Base-by-base conservation (phyloP, 352 stramenopile genomes). In the Thalassiosira hispida region DNA sequence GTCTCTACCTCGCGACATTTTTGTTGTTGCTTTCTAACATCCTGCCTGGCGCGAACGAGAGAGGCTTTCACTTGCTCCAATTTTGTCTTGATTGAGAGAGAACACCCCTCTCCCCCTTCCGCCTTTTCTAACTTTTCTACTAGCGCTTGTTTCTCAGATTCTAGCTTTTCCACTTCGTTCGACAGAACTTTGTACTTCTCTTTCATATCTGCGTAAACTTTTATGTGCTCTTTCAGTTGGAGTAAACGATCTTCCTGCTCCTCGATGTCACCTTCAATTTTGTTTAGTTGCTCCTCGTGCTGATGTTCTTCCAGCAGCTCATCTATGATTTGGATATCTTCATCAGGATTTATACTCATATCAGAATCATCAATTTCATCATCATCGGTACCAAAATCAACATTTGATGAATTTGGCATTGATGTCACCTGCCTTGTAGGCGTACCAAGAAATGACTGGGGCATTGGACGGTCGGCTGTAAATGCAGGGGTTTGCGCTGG, bases 321-420 rank as follows among this genome's bases (percentile, higher is more conserved):
- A 47, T 94, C 84, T 23, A 94, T 77, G 35, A 94, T 90, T 51
- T 86, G 77, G 31, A 94, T 90, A 38, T 94, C 90, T 69, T 92
- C 86, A 53, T 93, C 90, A 18, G 88, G 87, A 68, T 92, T 90
- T 11, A 90, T 76, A 61, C 92, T 85, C 42, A 86, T 18, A 16
- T 49, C 40, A 18, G 59, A 47, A 76, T 71, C 22, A 77, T 49
- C 4, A 42, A 76, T 25, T 25, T 66, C 40, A 20, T 71, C 53
- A 40, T 73, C 56, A 46, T 75, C 57, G 44, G 35, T 40, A 5
- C 18, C 7, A 56, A 18, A 31, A 49, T 16, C 11, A 3, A 49
- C 40, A 18, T 49, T 49, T 20, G 40, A 49, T 56, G n/a, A 31
- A 8, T n/a, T 56, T 55, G 25, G 0, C 25, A 18, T 56, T 55